Evolutionary conservation across 2,329 filamentous ascomycete species (phyloP).

Genomic region (Pseudocercospora eumusae): DNA sequence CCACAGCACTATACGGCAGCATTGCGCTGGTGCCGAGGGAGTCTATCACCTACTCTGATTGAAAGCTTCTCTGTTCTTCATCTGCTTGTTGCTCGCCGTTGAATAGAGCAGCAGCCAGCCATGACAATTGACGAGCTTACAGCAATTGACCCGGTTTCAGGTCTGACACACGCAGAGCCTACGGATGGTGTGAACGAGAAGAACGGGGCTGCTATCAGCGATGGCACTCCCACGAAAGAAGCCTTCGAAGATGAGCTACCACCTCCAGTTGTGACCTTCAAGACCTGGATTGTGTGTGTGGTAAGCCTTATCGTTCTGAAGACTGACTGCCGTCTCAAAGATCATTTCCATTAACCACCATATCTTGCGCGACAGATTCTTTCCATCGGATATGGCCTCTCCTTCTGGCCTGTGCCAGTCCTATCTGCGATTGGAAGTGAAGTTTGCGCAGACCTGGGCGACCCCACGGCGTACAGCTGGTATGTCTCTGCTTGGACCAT

Average conservation of each 20-base stretch:
- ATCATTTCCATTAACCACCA: background rate
- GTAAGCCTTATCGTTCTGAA: conserved; percentile 18
- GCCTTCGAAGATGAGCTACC: conserved; percentile 12
- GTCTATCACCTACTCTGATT: background rate
- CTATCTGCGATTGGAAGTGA: conserved; percentile 35
- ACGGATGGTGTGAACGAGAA: background rate
- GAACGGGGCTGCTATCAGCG: conserved; percentile 5
- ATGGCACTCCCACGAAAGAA: conserved; percentile 13
- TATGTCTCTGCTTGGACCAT: conserved; percentile 36
- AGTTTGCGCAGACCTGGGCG: conserved; percentile 36
- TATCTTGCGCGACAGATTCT: conserved; percentile 30
- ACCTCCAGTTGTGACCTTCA: conserved; percentile 28
- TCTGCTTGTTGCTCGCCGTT: background rate
- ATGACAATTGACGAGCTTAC: background rate
- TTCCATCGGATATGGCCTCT: conserved; percentile 40
- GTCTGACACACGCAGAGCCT: background rate
- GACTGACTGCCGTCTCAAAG: background rate
- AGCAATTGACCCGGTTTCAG: background rate
- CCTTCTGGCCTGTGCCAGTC: conserved; percentile 40
- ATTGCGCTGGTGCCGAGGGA: background rate
- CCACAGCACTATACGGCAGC: background rate
- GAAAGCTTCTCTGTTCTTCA: background rate
- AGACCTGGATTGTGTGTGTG: conserved; percentile 30
- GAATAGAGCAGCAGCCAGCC: background rate
- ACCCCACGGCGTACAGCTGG: conserved; percentile 37